Conservation (phyloP, 2,329 filamentous ascomycete species). For the Botryotinia globosa region DNA sequence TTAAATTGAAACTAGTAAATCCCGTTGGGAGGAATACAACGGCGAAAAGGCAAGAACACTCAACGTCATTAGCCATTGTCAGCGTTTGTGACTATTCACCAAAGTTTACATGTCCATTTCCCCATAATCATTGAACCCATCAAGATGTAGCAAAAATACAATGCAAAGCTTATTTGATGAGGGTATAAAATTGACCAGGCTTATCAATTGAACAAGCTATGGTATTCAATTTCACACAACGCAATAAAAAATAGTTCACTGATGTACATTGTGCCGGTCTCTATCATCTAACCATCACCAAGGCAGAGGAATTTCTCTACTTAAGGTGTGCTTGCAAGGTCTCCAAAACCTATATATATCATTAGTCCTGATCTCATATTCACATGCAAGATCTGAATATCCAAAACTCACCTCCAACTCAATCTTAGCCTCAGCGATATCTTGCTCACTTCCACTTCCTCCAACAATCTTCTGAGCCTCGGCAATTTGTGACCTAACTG, state of each 20-base stretch:
- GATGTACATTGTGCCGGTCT: conserved; percentile 37
- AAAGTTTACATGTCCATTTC: not conserved
- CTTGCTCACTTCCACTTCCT: conserved; percentile 90
- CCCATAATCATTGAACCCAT: not conserved
- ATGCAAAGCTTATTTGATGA: not conserved
- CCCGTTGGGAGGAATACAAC: not conserved
- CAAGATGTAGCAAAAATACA: not conserved
- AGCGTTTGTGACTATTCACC: not conserved
- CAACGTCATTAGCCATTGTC: not conserved
- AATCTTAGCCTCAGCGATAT: conserved; percentile 98
- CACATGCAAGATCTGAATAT: not conserved
- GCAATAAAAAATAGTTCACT: conserved; percentile 35
- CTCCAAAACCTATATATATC: conserved; percentile 66
- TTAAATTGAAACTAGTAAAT: not conserved
- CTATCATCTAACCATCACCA: conserved; percentile 31
- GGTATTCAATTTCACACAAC: conserved; percentile 26
- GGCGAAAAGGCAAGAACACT: conserved; percentile 20
- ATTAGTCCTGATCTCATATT: conserved; percentile 40
- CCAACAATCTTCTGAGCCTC: conserved; percentile 94
- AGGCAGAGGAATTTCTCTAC: conserved; percentile 47
- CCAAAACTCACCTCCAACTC: conserved; percentile 78
- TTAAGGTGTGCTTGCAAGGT: conserved; percentile 77
- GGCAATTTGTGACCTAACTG: conserved; percentile 82
- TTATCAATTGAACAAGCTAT: not conserved
- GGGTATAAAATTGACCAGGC: conserved; percentile 7